Evolutionary conservation across 2,329 filamentous ascomycete species (phyloP), one percentile per base, ranked within the genome.

Genomic region (Cylindrodendrum hubeiense): DNA sequence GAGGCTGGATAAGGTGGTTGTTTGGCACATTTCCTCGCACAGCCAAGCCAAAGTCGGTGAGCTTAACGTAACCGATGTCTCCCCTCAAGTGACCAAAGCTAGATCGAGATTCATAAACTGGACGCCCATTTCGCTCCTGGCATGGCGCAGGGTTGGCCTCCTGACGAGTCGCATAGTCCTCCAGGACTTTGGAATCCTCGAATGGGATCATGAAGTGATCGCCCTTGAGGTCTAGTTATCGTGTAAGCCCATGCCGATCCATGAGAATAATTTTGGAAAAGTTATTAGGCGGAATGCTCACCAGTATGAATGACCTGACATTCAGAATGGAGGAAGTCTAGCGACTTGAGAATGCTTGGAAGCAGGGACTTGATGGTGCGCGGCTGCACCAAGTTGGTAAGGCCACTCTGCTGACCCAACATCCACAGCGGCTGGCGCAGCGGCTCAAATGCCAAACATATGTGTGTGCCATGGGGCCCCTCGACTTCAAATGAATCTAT

Each of bases 291-390:
- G 17, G n/a, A 54, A 17, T 7, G 71, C 70, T 50, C 73, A 81
- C 79, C 79, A 1, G 80, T 83, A 72, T 84, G 79, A 33, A 83
- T 79, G 52, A 77, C 71, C 53, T 74, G 77, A 63, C 79, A 82
- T 34, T 79, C 74, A 1, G 76, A 71, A 65, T 83, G 80, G 5
- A 83, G 75, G 66, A 80, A 82, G 43, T 83, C 77, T 2, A 83
- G 75, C 3, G 77, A 78, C 46, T 74, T 60, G 13, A 83, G 77
- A 58, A 84, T 75, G 59, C 74, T 71, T 53, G 74, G 74, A 57
- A 83, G 65, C n/a, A 73, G 46, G 0, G 70, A 43, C 58, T 73
- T 74, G 58, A 75, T 68, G 12, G 60, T 68, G 5, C 65, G 68
- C 17, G 71, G 67, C n/a, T 71, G 67, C 2, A 73, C 66, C 10